Conservation (phyloP, 768 basidiomycete genomes). For the Suillus ampliporus region DNA sequence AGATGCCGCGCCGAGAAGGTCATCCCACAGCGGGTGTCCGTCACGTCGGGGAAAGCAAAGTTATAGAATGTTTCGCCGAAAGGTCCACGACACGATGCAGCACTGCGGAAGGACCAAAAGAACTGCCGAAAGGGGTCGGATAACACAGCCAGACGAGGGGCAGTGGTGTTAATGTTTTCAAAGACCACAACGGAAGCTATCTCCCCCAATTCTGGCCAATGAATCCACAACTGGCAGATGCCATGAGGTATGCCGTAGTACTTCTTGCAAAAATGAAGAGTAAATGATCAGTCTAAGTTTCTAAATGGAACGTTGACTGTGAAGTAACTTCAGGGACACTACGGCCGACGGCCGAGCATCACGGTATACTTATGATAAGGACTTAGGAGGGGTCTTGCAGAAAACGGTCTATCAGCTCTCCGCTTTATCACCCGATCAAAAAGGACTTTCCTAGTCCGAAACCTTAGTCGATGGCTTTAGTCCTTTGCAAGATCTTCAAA, state of each 20-base stretch:
- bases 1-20: not conserved
- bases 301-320: slow-evolving; percentile 3
- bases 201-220: slow-evolving; percentile 6
- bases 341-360: slow-evolving; percentile 5
- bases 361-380: slow-evolving; percentile 3
- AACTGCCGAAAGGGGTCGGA: slow-evolving; percentile 1
- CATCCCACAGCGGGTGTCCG: slow-evolving; percentile 3
- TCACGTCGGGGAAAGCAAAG: slow-evolving; percentile 5
- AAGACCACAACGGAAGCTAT: slow-evolving; percentile 8
- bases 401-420: slow-evolving; percentile 2
- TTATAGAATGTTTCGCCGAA: slow-evolving; percentile 6
- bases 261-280: slow-evolving; percentile 6
- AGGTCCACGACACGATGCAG: not conserved
- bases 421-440: not conserved
- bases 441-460: not conserved
- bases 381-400: not conserved
- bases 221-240: slow-evolving; percentile 8
- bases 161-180: slow-evolving; percentile 8
- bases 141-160: slow-evolving; percentile 2
- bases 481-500: not conserved
- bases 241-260: slow-evolving; percentile 9
- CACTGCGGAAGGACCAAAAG: slow-evolving; percentile 6
- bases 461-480: not conserved
- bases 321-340: slow-evolving; percentile 6
- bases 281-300: not conserved